phyloP scores from a whole-genome alignment of 257 asterid genomes.

The Plantago major region DNA sequence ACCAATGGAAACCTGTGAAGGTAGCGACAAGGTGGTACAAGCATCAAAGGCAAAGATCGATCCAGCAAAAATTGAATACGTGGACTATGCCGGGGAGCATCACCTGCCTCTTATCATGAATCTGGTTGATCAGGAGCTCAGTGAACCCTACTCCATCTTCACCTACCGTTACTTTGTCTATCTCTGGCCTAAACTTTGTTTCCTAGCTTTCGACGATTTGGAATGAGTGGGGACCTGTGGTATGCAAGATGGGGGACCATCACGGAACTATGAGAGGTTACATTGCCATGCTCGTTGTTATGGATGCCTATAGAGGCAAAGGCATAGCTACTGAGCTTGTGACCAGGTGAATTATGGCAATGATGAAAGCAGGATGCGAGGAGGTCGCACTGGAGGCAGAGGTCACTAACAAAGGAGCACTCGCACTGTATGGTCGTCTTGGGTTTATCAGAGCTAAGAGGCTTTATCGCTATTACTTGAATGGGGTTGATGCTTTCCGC shows the following conservation, averaged over 20 bases:
- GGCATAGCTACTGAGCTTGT: no score
- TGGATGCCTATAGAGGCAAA: no score
- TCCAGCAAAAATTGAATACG: slow-evolving; percentile 50
- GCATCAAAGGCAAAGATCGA: no score
- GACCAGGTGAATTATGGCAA: slow-evolving; percentile 96
- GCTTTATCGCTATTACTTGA: slow-evolving; percentile 56
- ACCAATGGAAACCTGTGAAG: no score
- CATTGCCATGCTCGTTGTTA: no score
- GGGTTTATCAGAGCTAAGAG: no score
- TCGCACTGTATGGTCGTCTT: slow-evolving; percentile 84
- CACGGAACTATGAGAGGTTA: no score
- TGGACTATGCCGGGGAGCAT: slow-evolving; percentile 90
- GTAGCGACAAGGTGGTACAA: no score
- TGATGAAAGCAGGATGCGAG: slow-evolving; percentile 95
- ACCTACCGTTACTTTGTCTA: slow-evolving; percentile 96
- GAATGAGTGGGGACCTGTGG: slow-evolving; percentile 92
- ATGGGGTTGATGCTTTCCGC: no score
- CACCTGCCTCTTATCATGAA: no score
- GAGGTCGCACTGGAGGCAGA: slow-evolving; percentile 98
- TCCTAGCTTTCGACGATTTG: slow-evolving; percentile 83
- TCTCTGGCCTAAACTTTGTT: slow-evolving; percentile 91
- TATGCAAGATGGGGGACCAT: no score
- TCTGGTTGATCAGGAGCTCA: slow-evolving; percentile 90
- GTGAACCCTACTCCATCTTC: slow-evolving; percentile 97
- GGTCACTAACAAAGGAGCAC: slow-evolving; percentile 91